Percentiles rank a stretch among this genome's conserved stretches.
Evolutionary conservation across 768 basidiomycete genomes (phyloP).

Genomic region (Tylopilus sp.): DNA sequence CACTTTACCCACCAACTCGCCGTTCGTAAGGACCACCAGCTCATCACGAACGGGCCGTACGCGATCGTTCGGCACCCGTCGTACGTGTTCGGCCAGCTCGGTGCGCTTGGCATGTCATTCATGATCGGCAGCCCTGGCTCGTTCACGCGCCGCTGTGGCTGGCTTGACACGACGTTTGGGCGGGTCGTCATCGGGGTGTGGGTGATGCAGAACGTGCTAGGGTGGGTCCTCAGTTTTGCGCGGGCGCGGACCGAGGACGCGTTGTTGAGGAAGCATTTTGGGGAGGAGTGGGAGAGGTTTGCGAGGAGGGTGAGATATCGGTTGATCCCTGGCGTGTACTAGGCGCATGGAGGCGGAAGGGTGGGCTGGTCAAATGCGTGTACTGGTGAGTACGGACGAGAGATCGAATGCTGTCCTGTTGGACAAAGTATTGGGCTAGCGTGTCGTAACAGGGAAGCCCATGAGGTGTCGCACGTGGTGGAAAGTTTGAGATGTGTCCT

Average conservation of each 20-base stretch:
- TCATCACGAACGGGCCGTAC: constrained; percentile 36
- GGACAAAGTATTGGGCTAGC: too few species aligned
- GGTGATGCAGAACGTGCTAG: constrained; percentile 24
- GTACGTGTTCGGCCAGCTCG: constrained; percentile 27
- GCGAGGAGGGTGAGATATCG: constrained; percentile 22
- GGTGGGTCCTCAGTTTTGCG: constrained; percentile 26
- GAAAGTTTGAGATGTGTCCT: too few species aligned
- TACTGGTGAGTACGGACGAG: too few species aligned
- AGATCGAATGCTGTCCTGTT: too few species aligned
- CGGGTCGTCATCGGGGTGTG: constrained; percentile 24
- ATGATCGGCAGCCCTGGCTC: constrained; percentile 32
- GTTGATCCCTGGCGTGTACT: constrained; percentile 28
- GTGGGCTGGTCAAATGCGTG: too few species aligned
- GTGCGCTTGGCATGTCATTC: constrained; percentile 30
- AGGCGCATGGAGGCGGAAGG: not conserved
- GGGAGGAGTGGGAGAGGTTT: constrained; percentile 24
- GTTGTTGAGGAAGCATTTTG: constrained; percentile 20
- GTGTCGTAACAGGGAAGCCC: too few species aligned
- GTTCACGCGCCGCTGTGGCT: constrained; percentile 22
- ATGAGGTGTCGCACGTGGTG: too few species aligned
- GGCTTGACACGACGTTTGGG: constrained; percentile 23
- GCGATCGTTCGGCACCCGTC: constrained; percentile 35
- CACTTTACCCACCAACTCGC: constrained; percentile 37
- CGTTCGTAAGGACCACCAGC: constrained; percentile 27
- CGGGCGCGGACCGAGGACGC: constrained; percentile 27